These are phyloP conservation scores for Aureobasidium vineae DNA, from an alignment of 2,329 filamentous ascomycete species.

Conservation along the genomic window DNA sequence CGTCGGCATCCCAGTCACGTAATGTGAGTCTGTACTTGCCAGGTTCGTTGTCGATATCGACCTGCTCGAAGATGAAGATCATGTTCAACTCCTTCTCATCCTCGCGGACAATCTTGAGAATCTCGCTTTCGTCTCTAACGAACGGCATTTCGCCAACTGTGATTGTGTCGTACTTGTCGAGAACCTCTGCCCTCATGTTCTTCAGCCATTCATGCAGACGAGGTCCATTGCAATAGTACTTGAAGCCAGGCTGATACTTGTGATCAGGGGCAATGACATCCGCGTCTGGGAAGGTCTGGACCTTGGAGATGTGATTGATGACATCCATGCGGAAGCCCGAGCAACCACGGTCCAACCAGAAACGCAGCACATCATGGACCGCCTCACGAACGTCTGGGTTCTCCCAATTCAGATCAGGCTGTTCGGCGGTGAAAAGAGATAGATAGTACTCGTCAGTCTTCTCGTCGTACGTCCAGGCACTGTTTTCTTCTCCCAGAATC, in stretches of 20 bases:
- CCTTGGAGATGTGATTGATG: slow-evolving; percentile 51
- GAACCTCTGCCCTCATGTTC: slow-evolving; percentile 51
- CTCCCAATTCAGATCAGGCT: slow-evolving; percentile 52
- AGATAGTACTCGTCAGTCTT: slow-evolving; percentile 50
- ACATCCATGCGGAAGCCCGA: slow-evolving; percentile 52
- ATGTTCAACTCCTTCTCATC: slow-evolving; percentile 47
- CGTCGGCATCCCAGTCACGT: slow-evolving; percentile 45
- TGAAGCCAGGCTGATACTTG: slow-evolving; percentile 49
- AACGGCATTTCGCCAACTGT: slow-evolving; percentile 63
- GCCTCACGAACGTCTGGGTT: slow-evolving; percentile 46
- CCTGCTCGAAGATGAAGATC: slow-evolving; percentile 52
- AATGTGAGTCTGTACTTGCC: slow-evolving; percentile 40
- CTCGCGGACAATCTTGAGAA: slow-evolving; percentile 45
- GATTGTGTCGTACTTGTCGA: slow-evolving; percentile 58
- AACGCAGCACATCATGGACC: slow-evolving; percentile 49
- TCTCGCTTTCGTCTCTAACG: slow-evolving; percentile 46
- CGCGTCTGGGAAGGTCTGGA: slow-evolving; percentile 45
- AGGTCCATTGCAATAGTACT: slow-evolving; percentile 58
- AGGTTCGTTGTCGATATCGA: slow-evolving; percentile 42
- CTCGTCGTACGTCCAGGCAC: slow-evolving; percentile 49
- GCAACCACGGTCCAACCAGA: slow-evolving; percentile 50
- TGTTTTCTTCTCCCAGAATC: slow-evolving; percentile 40
- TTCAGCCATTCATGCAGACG: slow-evolving; percentile 58
- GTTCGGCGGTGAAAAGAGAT: slow-evolving; percentile 48
- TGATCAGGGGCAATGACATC: slow-evolving; percentile 42